Evolutionary conservation across 495 filamentous ascomycete species (phyloP).

Genomic region (Penicillium longicatenatum): DNA sequence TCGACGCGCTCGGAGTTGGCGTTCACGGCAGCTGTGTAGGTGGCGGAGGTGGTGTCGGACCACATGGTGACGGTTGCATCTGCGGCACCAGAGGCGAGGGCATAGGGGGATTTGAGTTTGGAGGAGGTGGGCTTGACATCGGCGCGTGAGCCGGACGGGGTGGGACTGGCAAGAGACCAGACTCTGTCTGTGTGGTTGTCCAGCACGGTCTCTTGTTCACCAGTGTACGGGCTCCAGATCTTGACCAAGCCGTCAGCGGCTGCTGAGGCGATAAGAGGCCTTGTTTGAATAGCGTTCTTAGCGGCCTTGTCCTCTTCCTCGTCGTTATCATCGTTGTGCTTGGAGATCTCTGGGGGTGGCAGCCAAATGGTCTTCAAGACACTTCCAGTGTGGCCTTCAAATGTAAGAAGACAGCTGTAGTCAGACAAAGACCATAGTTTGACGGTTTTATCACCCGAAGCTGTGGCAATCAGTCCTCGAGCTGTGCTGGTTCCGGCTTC

Average conservation of each 20-base stretch:
- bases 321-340: conserved; percentile 32
- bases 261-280: conserved; percentile 74
- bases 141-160: conserved; percentile 47
- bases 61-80: conserved; percentile 94
- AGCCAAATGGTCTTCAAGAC: conserved; percentile 94
- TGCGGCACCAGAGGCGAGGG: conserved; percentile 83
- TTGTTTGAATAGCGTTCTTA: conserved; percentile 33
- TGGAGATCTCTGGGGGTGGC: conserved; percentile 55
- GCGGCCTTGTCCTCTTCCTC: conserved; percentile 36
- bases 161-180: conserved; percentile 78
- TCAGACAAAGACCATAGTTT: conserved; percentile 94
- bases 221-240: conserved; percentile 79
- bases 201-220: conserved; percentile 83
- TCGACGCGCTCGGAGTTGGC: conserved; percentile 80
- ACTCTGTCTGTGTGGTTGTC: conserved; percentile 97
- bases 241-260: conserved; percentile 97
- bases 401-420: conserved; percentile 89
- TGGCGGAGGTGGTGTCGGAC: conserved; percentile 86
- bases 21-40: conserved; percentile 65
- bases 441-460: conserved; percentile 91
- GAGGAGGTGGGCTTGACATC: conserved; percentile 36
- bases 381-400: conserved; percentile 95
- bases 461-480: conserved; percentile 80
- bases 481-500: conserved; percentile 60
- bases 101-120: conserved; percentile 49